phyloP scores from a whole-genome alignment of 2,329 filamentous ascomycete genomes.

The Mariannaea elegans region DNA sequence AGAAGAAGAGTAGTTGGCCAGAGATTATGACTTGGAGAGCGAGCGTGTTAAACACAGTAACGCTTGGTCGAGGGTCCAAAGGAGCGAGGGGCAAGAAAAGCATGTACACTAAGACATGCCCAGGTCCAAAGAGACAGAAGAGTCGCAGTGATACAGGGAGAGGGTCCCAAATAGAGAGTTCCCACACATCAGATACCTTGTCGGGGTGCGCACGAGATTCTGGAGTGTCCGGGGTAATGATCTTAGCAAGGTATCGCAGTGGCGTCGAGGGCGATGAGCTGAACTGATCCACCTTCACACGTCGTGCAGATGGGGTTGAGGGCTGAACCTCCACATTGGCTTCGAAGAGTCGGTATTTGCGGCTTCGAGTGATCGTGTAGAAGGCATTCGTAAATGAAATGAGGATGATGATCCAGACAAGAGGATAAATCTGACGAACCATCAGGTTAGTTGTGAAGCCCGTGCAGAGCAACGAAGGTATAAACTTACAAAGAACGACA shows the following conservation, averaged over 20 bases:
- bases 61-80: constrained; percentile 82
- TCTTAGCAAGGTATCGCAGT: constrained; percentile 74
- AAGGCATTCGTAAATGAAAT: constrained; percentile 79
- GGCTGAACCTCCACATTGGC: constrained; percentile 79
- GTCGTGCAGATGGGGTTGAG: constrained; percentile 83
- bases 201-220: constrained; percentile 86
- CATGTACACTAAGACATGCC: constrained; percentile 90
- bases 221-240: constrained; percentile 75
- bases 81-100: constrained; percentile 82
- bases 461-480: constrained; percentile 2
- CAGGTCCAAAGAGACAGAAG: constrained; percentile 91
- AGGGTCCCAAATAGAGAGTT: constrained; percentile 93
- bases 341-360: constrained; percentile 92
- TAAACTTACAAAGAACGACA: constrained; percentile 62
- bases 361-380: constrained; percentile 82
- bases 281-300: constrained; percentile 83
- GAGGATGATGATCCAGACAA: constrained; percentile 74
- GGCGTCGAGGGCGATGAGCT: constrained; percentile 77
- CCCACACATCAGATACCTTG: constrained; percentile 88
- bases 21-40: constrained; percentile 79
- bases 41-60: constrained; percentile 86
- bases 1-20: constrained; percentile 77
- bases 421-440: constrained; percentile 66
- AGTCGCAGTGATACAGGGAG: constrained; percentile 82
- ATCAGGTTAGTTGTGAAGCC: constrained; percentile 18